A percentile compares a stretch with the other conserved stretches of the same genome.
Conservation (phyloP, 495 filamentous ascomycete species). For the Xylaria curta region DNA sequence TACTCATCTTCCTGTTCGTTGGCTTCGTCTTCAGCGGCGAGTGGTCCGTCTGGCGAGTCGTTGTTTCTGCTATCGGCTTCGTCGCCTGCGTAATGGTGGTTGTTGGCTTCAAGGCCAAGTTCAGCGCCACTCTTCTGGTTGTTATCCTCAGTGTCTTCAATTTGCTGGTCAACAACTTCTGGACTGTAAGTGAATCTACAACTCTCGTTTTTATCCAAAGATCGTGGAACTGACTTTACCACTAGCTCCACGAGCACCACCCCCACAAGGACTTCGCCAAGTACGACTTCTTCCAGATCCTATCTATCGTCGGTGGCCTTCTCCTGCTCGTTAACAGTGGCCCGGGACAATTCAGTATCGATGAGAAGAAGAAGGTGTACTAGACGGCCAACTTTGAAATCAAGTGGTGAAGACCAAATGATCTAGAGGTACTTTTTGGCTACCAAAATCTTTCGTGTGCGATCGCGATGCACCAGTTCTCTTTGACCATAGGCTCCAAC, state of each 20-base stretch:
- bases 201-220: neutral
- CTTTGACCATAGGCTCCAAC: constrained; percentile 17
- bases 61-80: constrained; percentile 82
- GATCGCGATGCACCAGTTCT: constrained; percentile 14
- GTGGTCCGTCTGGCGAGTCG: constrained; percentile 84
- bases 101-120: constrained; percentile 99
- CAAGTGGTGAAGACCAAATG: constrained; percentile 9
- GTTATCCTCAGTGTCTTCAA: constrained; percentile 97
- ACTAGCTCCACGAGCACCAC: constrained; percentile 93
- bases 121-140: constrained; percentile 91
- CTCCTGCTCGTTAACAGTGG: constrained; percentile 97
- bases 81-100: constrained; percentile 98
- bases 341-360: constrained; percentile 94
- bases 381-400: constrained; percentile 49
- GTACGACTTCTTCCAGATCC: constrained; percentile 99
- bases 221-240: neutral
- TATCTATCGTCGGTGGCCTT: constrained; percentile 97
- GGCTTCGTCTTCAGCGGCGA: constrained; percentile 95
- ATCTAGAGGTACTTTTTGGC: constrained; percentile 27
- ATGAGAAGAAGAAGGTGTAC: constrained; percentile 99
- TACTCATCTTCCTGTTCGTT: constrained; percentile 95
- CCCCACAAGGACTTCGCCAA: constrained; percentile 99
- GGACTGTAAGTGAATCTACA: constrained; percentile 78
- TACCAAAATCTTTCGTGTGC: constrained; percentile 19
- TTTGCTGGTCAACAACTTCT: constrained; percentile 98